A percentile compares a stretch with the other conserved stretches of the same genome.
Evolutionary conservation across 2,329 filamentous ascomycete species (phyloP).

Genomic region (Cercospora zeae-maydis): DNA sequence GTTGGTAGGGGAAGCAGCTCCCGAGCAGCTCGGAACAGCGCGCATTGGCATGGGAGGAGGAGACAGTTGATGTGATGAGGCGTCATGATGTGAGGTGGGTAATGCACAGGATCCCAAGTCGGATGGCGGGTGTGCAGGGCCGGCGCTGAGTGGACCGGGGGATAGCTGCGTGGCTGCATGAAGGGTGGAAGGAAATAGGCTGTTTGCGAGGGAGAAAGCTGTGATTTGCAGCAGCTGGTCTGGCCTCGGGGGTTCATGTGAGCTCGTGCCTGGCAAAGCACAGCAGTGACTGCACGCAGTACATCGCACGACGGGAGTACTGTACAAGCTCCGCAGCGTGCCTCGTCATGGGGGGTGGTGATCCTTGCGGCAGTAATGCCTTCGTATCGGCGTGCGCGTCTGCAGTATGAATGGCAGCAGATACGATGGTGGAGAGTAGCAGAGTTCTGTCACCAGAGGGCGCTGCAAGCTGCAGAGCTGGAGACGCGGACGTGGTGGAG

Average conservation of each 20-base stretch:
- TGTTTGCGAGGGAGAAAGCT: background rate
- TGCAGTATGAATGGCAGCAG: background rate
- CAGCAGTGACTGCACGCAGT: no score
- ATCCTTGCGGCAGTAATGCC: background rate
- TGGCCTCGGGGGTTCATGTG: background rate
- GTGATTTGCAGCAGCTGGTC: background rate
- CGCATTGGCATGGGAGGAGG: no score
- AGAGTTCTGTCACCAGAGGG: background rate
- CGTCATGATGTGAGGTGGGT: background rate
- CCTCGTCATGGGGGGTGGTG: background rate
- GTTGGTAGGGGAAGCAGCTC: no score
- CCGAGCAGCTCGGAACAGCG: background rate
- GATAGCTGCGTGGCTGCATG: constrained; percentile 4
- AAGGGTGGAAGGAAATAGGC: background rate
- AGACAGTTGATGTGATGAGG: no score
- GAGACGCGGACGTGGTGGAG: background rate
- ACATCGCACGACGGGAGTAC: no score
- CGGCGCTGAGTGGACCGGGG: constrained; percentile 6
- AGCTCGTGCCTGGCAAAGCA: background rate
- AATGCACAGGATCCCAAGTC: background rate
- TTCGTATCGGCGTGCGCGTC: background rate
- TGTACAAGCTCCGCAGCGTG: background rate
- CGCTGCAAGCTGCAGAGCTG: background rate
- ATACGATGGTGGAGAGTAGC: background rate
- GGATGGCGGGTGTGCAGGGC: background rate